Base-by-base conservation (phyloP, 2,329 filamentous ascomycete genomes). In the Botryotinia globosa region DNA sequence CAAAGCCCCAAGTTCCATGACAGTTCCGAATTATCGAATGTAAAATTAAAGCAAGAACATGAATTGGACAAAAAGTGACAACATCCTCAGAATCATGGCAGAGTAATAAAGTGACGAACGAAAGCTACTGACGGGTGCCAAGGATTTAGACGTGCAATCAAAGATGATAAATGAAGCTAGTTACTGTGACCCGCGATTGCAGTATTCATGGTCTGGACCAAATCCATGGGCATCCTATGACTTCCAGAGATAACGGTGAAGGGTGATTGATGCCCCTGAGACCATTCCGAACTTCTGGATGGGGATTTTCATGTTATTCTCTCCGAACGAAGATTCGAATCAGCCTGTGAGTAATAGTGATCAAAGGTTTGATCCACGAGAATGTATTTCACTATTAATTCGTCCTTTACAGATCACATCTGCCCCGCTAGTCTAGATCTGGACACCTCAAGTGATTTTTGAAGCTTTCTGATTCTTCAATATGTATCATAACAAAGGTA, bases 301-400 rank as follows among this genome's bases (percentile, higher is more conserved):
- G 25, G 1, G 6, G 22, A n/a, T 14, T n/a, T n/a, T 1, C 3
- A 51, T 0, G 9, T 51, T n/a, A n/a, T n/a, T 14, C 10, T 51
- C 22, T 14, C 25, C 4, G 4, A 51, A 51, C 10, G 12, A 14
- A 51, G 0, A 0, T 51, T 51, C 14, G 9, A 10, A n/a, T n/a
- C 5, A 14, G 5, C 25, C 0, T 4, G n/a, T 25, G 22, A 14
- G 25, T 14, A n/a, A 51, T 25, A 51, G 4, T 51, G 0, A 51
- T n/a, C 22, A 51, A 51, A 5, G 4, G 14, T 3, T 14, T 14
- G 12, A 51, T n/a, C 0, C 22, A 10, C 4, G 4, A 51, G 25
- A 51, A 51, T 10, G 0, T 22, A 1, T 51, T n/a, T 51, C n/a
- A 51, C 22, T n/a, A 51, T 51, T 51, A 6, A 48, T 48, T 12